Evolutionary conservation across 75 land plant genomes (phyloP).

Genomic region (Pseudotsuga menziesii): DNA sequence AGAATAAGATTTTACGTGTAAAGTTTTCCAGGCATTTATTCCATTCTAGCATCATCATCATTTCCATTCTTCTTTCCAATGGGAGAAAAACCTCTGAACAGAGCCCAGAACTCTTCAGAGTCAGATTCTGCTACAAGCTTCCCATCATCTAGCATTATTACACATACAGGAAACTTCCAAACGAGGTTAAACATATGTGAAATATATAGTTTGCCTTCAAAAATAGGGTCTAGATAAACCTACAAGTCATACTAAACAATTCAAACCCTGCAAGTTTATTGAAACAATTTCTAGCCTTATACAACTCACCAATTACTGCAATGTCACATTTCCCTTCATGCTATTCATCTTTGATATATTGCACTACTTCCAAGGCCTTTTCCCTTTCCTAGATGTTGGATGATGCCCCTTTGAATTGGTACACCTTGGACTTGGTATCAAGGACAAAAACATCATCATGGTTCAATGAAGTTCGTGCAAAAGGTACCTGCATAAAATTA

Average conservation of each 20-base stretch:
- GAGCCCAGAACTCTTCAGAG: slow-evolving; percentile 86
- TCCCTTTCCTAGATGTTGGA: slow-evolving; percentile 86
- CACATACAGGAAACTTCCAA: neutral
- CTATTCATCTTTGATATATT: slow-evolving; percentile 73
- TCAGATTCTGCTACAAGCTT: slow-evolving; percentile 85
- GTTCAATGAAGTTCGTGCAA: slow-evolving; percentile 79
- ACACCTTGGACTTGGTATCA: slow-evolving; percentile 77
- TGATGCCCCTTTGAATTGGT: slow-evolving; percentile 74
- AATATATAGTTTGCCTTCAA: no score
- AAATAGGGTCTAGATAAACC: neutral
- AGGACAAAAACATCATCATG: slow-evolving; percentile 91
- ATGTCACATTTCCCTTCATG: slow-evolving; percentile 76
- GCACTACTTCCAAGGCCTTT: slow-evolving; percentile 85
- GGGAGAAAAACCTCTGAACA: slow-evolving; percentile 98
- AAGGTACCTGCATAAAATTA: slow-evolving; percentile 65
- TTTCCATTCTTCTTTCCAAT: slow-evolving; percentile 38
- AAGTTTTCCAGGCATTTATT: slow-evolving; percentile 18
- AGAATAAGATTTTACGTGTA: slow-evolving; percentile 21
- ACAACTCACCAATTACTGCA: slow-evolving; percentile 61
- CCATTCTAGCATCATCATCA: slow-evolving; percentile 8
- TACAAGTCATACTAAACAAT: neutral
- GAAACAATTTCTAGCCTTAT: neutral
- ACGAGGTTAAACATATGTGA: no score
- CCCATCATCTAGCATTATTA: slow-evolving; percentile 74
- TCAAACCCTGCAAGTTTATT: neutral